A percentile compares a stretch with the other conserved stretches of the same genome.
These are phyloP conservation scores for Boletus rubescentipes DNA, from an alignment of 768 basidiomycete genomes.

Conservation along the genomic window DNA sequence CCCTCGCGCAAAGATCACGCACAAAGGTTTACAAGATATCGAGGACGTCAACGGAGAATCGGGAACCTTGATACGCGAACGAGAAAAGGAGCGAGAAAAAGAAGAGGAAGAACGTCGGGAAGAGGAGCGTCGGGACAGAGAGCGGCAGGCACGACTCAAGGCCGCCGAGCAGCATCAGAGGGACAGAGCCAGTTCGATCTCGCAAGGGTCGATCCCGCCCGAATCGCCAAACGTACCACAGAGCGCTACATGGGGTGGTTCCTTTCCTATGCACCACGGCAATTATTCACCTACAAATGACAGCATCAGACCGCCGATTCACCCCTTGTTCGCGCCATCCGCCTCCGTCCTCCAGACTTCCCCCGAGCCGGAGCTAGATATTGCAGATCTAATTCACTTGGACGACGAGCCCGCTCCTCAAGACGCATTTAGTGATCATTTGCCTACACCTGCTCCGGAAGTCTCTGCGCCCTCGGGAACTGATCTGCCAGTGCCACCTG, in stretches of 20 bases:
- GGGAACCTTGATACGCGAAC: slow-evolving; percentile 33
- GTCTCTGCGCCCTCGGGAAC: slow-evolving; percentile 7
- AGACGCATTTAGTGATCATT: slow-evolving; percentile 29
- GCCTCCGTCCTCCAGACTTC: slow-evolving; percentile 40
- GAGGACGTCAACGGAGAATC: slow-evolving; percentile 70
- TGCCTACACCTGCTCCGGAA: slow-evolving; percentile 19
- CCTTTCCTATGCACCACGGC: slow-evolving; percentile 45
- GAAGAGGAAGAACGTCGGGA: slow-evolving; percentile 65
- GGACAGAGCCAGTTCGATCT: slow-evolving; percentile 50
- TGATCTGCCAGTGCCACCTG: slow-evolving; percentile 13
- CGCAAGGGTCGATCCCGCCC: slow-evolving; percentile 59
- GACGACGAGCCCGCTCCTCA: slow-evolving; percentile 55
- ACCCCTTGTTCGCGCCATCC: slow-evolving; percentile 36
- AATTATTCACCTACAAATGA: slow-evolving; percentile 27
- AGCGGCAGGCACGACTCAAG: slow-evolving; percentile 62
- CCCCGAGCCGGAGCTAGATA: slow-evolving; percentile 64
- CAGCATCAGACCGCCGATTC: slow-evolving; percentile 27
- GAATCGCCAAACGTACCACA: slow-evolving; percentile 61
- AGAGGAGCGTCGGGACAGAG: slow-evolving; percentile 63
- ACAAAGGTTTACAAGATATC: slow-evolving; percentile 90
- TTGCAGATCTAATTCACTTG: slow-evolving; percentile 75
- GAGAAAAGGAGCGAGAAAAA: slow-evolving; percentile 58
- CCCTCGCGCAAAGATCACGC: slow-evolving; percentile 81
- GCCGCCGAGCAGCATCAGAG: slow-evolving; percentile 42
- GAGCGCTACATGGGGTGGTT: slow-evolving; percentile 58